These are phyloP conservation scores for Pseudohalonectria lignicola DNA, from an alignment of 2,329 filamentous ascomycete genomes.

Conservation along the genomic window DNA sequence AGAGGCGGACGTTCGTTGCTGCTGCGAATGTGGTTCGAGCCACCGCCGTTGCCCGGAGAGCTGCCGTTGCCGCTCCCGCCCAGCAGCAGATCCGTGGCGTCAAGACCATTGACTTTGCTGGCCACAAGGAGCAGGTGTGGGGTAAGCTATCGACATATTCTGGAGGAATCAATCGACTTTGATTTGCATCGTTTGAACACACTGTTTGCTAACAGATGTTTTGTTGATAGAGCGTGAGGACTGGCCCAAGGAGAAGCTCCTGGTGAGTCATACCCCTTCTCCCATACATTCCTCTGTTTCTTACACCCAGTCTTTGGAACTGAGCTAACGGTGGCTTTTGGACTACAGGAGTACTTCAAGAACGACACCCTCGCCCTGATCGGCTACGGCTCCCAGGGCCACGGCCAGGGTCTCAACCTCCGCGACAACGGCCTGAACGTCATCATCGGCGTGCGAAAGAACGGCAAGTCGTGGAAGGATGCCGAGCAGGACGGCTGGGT, in stretches of 20 bases:
- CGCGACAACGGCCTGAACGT: conserved; percentile 99
- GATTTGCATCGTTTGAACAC: conserved; percentile 3
- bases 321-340: conserved; percentile 4
- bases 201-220: conserved; percentile 2
- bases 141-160: conserved; percentile 39
- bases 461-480: conserved; percentile 97
- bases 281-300: too few relatives aligned
- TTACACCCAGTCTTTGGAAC: too few relatives aligned
- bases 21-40: conserved; percentile 45
- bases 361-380: conserved; percentile 98
- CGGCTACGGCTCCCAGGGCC: conserved; percentile 94
- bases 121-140: conserved; percentile 87
- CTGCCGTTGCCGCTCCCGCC: conserved; percentile 33
- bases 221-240: conserved; percentile 72
- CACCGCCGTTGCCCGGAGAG: conserved; percentile 29
- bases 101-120: conserved; percentile 99
- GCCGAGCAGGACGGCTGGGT: conserved; percentile 96
- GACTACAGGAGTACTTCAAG: conserved; percentile 89
- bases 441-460: conserved; percentile 97
- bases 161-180: neutral
- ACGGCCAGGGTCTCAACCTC: conserved; percentile 98
- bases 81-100: conserved; percentile 68
- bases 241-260: conserved; percentile 97
- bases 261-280: conserved; percentile 48
- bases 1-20: conserved; percentile 53